Conservation (phyloP, 148 eudicot genomes). For the Silene conica region DNA sequence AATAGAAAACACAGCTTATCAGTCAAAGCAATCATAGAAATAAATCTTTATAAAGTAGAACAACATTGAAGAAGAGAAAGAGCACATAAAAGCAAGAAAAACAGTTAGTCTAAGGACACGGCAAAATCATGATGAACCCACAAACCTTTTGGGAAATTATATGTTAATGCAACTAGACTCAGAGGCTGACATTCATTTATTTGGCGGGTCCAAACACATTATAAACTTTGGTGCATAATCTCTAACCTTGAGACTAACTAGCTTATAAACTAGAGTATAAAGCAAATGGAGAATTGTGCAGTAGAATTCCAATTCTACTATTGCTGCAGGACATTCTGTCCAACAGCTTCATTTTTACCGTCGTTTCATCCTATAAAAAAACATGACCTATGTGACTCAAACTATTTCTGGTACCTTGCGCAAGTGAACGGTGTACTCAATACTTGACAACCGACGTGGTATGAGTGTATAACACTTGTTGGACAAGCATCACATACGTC, state of each 20-base stretch:
- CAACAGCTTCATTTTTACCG: neutral
- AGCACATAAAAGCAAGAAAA: constrained; percentile 2
- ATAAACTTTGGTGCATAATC: constrained; percentile 1
- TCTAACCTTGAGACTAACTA: constrained; percentile 9
- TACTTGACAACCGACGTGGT: too few relatives aligned
- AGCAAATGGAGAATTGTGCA: too few relatives aligned
- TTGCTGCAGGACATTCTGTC: too few relatives aligned
- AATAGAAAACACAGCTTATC: constrained; percentile 16
- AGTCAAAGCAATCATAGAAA: constrained; percentile 28
- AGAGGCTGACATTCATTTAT: constrained; percentile 8
- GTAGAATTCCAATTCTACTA: too few relatives aligned
- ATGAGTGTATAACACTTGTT: too few relatives aligned
- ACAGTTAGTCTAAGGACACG: constrained; percentile 31
- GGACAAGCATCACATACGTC: too few relatives aligned
- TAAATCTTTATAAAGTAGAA: constrained; percentile 12
- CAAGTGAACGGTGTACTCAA: too few relatives aligned
- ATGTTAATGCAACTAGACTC: constrained; percentile 14
- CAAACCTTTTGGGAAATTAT: constrained; percentile 17
- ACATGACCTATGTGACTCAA: too few relatives aligned
- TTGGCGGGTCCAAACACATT: neutral
- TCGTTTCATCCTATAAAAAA: neutral
- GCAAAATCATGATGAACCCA: constrained; percentile 27
- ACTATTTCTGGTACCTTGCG: too few relatives aligned
- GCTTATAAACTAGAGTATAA: neutral
- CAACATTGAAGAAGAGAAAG: constrained; percentile 12